A percentile compares a stretch with the other conserved stretches of the same genome.
These are phyloP conservation scores for Cercospora nicotianae DNA, from an alignment of 2,329 filamentous ascomycete genomes.

Conservation along the genomic window DNA sequence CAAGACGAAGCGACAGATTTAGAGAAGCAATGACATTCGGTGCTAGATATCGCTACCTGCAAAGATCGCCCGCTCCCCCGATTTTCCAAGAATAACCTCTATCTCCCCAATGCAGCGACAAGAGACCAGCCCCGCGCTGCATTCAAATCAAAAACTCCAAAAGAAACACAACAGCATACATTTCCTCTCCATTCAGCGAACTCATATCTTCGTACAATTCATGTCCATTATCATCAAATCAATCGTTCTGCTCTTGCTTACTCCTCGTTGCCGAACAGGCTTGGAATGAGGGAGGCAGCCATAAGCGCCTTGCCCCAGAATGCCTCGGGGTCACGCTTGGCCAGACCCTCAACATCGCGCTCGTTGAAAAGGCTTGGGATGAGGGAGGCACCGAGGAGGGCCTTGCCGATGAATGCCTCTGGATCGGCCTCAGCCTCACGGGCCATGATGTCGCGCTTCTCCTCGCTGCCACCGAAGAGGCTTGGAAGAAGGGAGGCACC, in stretches of 20 bases:
- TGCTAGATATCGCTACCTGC: background rate
- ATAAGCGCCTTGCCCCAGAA: background rate
- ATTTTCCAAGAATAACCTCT: background rate
- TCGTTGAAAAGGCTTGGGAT: too few species aligned
- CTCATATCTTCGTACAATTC: background rate
- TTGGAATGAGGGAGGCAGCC: too few species aligned
- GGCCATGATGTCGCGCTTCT: background rate
- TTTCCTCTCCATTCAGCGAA: background rate
- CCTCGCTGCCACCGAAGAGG: too few species aligned
- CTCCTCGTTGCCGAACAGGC: background rate
- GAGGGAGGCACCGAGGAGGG: too few species aligned
- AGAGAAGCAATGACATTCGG: background rate
- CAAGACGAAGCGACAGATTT: background rate
- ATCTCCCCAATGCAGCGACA: background rate
- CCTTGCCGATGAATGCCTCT: background rate
- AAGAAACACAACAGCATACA: background rate
- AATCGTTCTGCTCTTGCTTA: background rate
- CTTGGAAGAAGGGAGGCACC: too few species aligned
- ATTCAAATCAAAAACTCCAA: background rate
- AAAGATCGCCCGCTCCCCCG: background rate
- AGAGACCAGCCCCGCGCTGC: background rate
- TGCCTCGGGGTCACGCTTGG: background rate
- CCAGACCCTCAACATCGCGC: too few species aligned
- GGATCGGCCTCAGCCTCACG: background rate
- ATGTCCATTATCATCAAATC: background rate